Evolutionary conservation across 257 asterid genomes (phyloP), one percentile per base, ranked within the genome.

Genomic region (Solanum tacnaense): DNA sequence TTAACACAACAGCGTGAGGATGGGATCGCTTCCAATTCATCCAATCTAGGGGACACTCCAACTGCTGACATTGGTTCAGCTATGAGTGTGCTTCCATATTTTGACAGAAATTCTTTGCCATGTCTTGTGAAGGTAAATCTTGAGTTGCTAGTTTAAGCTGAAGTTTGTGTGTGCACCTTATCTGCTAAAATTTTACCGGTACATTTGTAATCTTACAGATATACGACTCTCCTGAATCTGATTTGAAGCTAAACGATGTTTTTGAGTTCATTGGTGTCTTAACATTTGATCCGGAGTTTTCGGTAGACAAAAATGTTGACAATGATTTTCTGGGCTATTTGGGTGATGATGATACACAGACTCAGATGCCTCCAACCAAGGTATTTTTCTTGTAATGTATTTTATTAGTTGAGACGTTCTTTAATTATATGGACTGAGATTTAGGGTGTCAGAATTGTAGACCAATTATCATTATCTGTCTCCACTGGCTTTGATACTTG

Each of bases 181-280:
- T 52, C 13, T n/a, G 16, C 49, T 67, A 49, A 34, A 6, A 76
- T 16, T 71, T 74, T 62, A 31, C 38, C 90, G 35, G 27, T 90
- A 39, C 35, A 87, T 78, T 87, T 90, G 67, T 46, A 79, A 62
- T 86, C 76, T 31, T 90, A 88, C 96, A 97, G 99, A 90, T 97
- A 84, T 97, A 96, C 83, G 99, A 96, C 89, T 88, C 94, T 67
- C 94, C 93, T 11, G 98, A 93, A 88, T 92, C 98, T 18, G 96
- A 93, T 67, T 65, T 97, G 92, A 95, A 94, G 94, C 92, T 97
- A 75, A 97, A 96, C 92, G 98, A 94, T 87, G 94, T 97, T 91
- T 94, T 94, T 88, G 99, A 97, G 94, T 97, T 97, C 88, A 92
- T 97, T 83, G 98, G 99, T 60, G 87, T 97, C 93, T 92, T 93